Percentiles rank a stretch among this genome's conserved stretches.
Evolutionary conservation across 352 stramenopile genomes (phyloP).

Genomic region (Globisporangium nunn): DNA sequence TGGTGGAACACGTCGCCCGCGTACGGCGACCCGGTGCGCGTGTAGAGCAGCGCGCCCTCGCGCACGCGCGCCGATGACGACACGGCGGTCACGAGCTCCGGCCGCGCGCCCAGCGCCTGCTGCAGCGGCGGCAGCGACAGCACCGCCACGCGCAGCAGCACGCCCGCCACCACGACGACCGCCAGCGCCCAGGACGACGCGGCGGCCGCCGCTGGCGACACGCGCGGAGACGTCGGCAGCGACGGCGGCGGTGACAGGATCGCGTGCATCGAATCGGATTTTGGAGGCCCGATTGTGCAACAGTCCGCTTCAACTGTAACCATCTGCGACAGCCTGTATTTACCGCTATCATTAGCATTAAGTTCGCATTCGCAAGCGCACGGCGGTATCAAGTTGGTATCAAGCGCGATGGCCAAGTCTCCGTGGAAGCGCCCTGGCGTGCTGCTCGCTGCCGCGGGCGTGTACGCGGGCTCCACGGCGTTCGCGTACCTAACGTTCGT

Average conservation of each 20-base stretch:
- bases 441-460: conserved; percentile 39
- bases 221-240: neutral
- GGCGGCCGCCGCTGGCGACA: neutral
- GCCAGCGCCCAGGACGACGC: conserved; percentile 9
- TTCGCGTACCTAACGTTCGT: conserved; percentile 71
- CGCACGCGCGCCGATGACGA: conserved; percentile 54
- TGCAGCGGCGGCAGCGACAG: conserved; percentile 29
- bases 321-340: too few species aligned
- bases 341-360: too few species aligned
- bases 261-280: neutral
- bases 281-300: too few species aligned
- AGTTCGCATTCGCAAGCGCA: too few species aligned
- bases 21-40: conserved; percentile 47
- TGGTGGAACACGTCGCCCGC: conserved; percentile 79
- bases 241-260: neutral
- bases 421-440: conserved; percentile 42
- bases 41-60: conserved; percentile 55
- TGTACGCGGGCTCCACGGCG: conserved; percentile 52
- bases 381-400: neutral
- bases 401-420: conserved; percentile 14
- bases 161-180: conserved; percentile 22
- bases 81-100: conserved; percentile 59
- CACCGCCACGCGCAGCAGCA: conserved; percentile 30
- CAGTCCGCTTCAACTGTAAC: too few species aligned
- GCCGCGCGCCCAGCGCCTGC: conserved; percentile 33